Evolutionary conservation across 441 rosid species (phyloP), one percentile per base, ranked within the genome.

Genomic region (Erodium trifolium): DNA sequence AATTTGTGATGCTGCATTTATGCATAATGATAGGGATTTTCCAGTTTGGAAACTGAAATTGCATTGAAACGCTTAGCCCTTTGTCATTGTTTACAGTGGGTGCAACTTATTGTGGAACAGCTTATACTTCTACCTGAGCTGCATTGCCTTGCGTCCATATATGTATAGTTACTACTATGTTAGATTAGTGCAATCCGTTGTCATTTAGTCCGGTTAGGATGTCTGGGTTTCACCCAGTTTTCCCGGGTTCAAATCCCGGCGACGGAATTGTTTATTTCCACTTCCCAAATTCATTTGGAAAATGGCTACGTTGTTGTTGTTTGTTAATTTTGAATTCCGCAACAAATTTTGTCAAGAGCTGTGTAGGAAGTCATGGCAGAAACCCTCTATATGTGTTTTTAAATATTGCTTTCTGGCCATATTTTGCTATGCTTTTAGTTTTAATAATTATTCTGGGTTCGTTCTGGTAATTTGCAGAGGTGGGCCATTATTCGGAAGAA

Each of bases 231-330:
- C 39, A 63, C 86, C 87, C 85, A 79, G 82, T 76, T 82, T 78
- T 84, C 85, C 86, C 81, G 81, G 91, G 89, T 88, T 88, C 89
- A 81, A 83, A 84, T 88, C 86, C 89, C 79, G 84, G 91, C 91
- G 79, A 83, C 82, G 77, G 87, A 86, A 72, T 69, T 75, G 67
- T 68, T 71, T 75, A 16, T 49, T 49, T 13, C n/a, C 53, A 31
- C 34, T 31, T 31, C 34, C 34, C 34, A 2, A 31, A 31, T 31
- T 31, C 34, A 31, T 31, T 31, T 31, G 0, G 34, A 31, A 31
- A 31, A 31, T 31, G 1, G 34, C 34, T 31, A 31, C 1, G 34
- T 31, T 31, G 34, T 31, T 31, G 34, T 31, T 31, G 34, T 3
- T 69, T 75, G 65, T 68, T 71, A 73, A 69, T 51, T 47, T 63